Evolutionary conservation across 225 moss, liverwort and hornwort species (phyloP).

Genomic region (Bryum argenteum): DNA sequence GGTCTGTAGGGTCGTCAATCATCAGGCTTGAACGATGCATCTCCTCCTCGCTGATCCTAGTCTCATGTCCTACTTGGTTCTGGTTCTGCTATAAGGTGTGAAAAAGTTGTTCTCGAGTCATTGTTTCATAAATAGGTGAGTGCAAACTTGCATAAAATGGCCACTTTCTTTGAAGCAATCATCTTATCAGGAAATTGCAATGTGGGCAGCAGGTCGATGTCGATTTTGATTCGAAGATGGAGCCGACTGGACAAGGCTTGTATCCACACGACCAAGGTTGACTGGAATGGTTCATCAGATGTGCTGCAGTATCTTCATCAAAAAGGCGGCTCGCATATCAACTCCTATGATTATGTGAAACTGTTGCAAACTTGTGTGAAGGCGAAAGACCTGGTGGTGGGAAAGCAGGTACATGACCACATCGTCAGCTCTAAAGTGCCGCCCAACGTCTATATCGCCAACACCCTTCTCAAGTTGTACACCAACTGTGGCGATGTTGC

Average conservation of each 20-base stretch:
- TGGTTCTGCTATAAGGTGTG: too few relatives aligned
- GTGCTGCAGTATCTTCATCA: slow-evolving; percentile 40
- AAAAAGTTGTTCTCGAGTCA: too few relatives aligned
- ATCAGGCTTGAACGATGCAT: background rate
- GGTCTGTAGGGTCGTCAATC: background rate
- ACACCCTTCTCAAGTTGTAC: slow-evolving; percentile 55
- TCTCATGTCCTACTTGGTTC: too few relatives aligned
- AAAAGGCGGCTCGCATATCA: slow-evolving; percentile 24
- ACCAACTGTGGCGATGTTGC: slow-evolving; percentile 47
- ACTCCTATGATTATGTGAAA: slow-evolving; percentile 51
- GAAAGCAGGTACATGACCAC: slow-evolving; percentile 48
- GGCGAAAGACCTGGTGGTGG: slow-evolving; percentile 43
- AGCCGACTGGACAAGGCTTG: slow-evolving; percentile 19
- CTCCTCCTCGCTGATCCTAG: background rate
- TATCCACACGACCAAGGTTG: slow-evolving; percentile 33
- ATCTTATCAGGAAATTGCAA: slow-evolving; percentile 24
- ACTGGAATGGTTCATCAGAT: slow-evolving; percentile 33
- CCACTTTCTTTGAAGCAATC: slow-evolving; percentile 28
- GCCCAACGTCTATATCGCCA: slow-evolving; percentile 40
- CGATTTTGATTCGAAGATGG: slow-evolving; percentile 24
- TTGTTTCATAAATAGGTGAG: too few relatives aligned
- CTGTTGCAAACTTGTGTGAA: slow-evolving; percentile 49
- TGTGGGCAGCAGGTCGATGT: slow-evolving; percentile 16
- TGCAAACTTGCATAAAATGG: too few relatives aligned
- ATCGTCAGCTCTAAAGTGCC: slow-evolving; percentile 32